Evolutionary conservation across 208 protist species (phyloP), one percentile per base, ranked within the genome.

Genomic region (Lotmaria passim): DNA sequence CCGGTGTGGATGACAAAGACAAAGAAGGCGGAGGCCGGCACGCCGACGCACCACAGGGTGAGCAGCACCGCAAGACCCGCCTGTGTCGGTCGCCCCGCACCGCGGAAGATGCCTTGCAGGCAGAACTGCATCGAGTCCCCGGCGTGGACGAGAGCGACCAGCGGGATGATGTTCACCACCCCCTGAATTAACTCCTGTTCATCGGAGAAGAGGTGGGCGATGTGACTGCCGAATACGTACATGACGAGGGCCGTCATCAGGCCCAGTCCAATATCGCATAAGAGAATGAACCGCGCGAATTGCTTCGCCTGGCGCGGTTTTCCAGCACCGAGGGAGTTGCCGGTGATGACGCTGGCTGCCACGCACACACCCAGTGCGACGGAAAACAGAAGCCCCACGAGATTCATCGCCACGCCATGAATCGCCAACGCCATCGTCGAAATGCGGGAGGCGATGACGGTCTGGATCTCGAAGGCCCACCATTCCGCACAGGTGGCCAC

Each of bases 381-480:
- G 30, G 83, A 84, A 63, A 90, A 90, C 55, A 90, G 71, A 2
- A 85, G 38, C 0, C 47, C 44, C 14, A 90, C 67, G 33, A 87
- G 65, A 65, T 82, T 92, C 82, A 92, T 89, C 10, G 62, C 59
- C 5, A 90, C 79, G 52, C 80, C 80, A 73, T 86, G 69, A 50
- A 90, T 68, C 14, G 81, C 83, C 31, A 92, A 61, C 12, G 85
- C 78, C 17, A 69, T 24, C 12, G 79, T 48, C 8, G 75, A 86
- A 39, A 91, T 86, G 7, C 44, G 28, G 7, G 73, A 46, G 1
- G 85, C 83, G 14, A 94, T 81, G 14, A 87, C 73, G 8, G 75
- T 80, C 48, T 90, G 80, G 17, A 91, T 64, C 63, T 91, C 81
- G 57, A 94, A 94, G 11, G 81, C 81, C 82, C 85, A 94, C 83